A percentile compares a stretch with the other conserved stretches of the same genome.
Evolutionary conservation across 139 green algal genomes (phyloP).

Genomic region (Chlamydomonas urium): DNA sequence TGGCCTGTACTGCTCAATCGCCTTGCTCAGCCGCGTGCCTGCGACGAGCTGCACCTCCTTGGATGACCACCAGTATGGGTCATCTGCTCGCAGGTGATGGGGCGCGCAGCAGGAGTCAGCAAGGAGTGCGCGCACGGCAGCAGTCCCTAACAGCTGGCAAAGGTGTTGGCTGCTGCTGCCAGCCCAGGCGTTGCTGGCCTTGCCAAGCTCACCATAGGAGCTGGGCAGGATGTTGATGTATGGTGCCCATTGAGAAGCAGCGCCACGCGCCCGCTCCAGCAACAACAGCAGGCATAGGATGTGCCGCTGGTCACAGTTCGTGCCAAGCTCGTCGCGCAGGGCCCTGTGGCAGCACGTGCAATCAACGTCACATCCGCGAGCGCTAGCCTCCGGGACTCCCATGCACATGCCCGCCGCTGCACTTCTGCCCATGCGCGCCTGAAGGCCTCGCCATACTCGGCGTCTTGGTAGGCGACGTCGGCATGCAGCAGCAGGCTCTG

Average conservation of each 20-base stretch:
- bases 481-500: conserved; percentile 30
- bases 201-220: conserved; percentile 38
- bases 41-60: conserved; percentile 30
- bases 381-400: too few species aligned
- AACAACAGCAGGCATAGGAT: conserved; percentile 49
- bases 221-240: conserved; percentile 45
- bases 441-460: conserved; percentile 21
- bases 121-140: too few species aligned
- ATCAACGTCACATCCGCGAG: too few species aligned
- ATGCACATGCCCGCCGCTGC: too few species aligned
- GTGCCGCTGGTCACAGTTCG: conserved; percentile 22
- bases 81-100: too few species aligned
- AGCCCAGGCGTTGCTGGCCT: too few species aligned
- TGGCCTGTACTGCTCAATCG: conserved; percentile 23
- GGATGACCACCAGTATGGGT: conserved; percentile 39
- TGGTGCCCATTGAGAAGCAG: conserved; percentile 25
- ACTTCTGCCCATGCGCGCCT: too few species aligned
- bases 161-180: too few species aligned
- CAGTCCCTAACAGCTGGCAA: too few species aligned
- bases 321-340: conserved; percentile 13
- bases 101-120: too few species aligned
- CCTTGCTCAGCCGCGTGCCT: conserved; percentile 36
- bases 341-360: too few species aligned
- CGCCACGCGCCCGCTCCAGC: conserved; percentile 29
- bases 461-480: background rate